Evolutionary conservation across 164 flowering plant genomes (phyloP), one percentile per base, ranked within the genome.

Genomic region (Magnolia officinalis): DNA sequence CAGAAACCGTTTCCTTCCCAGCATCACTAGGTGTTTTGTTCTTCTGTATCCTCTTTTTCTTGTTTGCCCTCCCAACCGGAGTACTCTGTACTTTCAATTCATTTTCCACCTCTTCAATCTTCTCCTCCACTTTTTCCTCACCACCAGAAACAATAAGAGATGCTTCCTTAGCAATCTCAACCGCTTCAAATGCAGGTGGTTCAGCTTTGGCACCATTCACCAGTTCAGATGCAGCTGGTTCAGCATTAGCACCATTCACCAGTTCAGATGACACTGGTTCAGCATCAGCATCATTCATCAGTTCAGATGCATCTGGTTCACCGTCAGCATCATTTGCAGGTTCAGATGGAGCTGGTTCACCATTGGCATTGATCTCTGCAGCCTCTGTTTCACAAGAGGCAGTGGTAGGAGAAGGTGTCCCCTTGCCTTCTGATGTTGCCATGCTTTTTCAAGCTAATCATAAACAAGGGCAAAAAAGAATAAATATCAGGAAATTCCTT

Each of bases 121-220:
- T 59, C 64, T 31, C 64, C 14, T n/a, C 51, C 29, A 21, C 19
- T 51, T 23, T 31, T 70, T 70, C 52, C 24, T 74, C 77, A 6
- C 74, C 65, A 11, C 52, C 64, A 31, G 76, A 50, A 21, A 16
- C 45, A 16, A 55, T 24, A 58, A 6, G n/a, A 55, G 63, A 50
- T 20, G 21, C 45, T 21, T 59, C 73, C 26, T 6, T 75, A 72
- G 71, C 71, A 23, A 51, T 26, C 51, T 51, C 55, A 10, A 52
- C 72, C 23, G 72, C 63, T 67, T 79, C 76, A 66, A 72, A 20
- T 29, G 51, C 74, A 78, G 70, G 31, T 58, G 49, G 23, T 67
- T 21, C 63, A 18, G 51, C 45, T n/a, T 63, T 52, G 18, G 50
- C 64, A 24, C 29, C 68, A 21, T 11, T 65, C 68, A 65, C 14